Evolutionary conservation across 352 stramenopile genomes (phyloP).

Genomic region (Globisporangium irregulare): DNA sequence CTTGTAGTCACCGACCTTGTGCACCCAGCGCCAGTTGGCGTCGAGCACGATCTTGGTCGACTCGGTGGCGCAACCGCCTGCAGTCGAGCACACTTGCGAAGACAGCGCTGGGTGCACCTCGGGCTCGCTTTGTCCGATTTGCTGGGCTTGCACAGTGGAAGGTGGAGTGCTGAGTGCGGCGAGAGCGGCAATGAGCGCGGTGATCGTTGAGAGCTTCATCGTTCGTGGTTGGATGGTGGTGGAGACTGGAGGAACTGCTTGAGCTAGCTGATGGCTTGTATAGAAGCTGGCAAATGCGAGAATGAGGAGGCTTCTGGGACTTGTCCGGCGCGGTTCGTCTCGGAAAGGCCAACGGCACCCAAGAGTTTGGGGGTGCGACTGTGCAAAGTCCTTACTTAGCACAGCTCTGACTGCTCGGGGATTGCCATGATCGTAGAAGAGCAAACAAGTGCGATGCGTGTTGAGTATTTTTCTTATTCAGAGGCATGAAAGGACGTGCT

Average conservation of each 20-base stretch:
- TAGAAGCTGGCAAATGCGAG: background rate
- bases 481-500: too few relatives aligned
- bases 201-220: slow-evolving; percentile 11
- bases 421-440: too few relatives aligned
- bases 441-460: too few relatives aligned
- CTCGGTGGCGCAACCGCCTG: slow-evolving; percentile 36
- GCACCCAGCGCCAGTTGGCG: slow-evolving; percentile 72
- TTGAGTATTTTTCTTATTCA: too few relatives aligned
- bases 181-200: slow-evolving; percentile 9
- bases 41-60: slow-evolving; percentile 63
- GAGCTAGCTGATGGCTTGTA: background rate
- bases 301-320: slow-evolving; percentile 6
- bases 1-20: slow-evolving; percentile 56
- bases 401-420: too few relatives aligned
- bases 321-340: too few relatives aligned
- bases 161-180: background rate
- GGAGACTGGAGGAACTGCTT: background rate
- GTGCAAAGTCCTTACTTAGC: too few relatives aligned
- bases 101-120: slow-evolving; percentile 54
- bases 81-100: slow-evolving; percentile 42
- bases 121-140: slow-evolving; percentile 37
- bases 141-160: slow-evolving; percentile 26
- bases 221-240: background rate
- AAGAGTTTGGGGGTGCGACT: too few relatives aligned
- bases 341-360: too few relatives aligned